Conservation (phyloP, 352 stramenopile species). For the Globisporangium paroecandrum region DNA sequence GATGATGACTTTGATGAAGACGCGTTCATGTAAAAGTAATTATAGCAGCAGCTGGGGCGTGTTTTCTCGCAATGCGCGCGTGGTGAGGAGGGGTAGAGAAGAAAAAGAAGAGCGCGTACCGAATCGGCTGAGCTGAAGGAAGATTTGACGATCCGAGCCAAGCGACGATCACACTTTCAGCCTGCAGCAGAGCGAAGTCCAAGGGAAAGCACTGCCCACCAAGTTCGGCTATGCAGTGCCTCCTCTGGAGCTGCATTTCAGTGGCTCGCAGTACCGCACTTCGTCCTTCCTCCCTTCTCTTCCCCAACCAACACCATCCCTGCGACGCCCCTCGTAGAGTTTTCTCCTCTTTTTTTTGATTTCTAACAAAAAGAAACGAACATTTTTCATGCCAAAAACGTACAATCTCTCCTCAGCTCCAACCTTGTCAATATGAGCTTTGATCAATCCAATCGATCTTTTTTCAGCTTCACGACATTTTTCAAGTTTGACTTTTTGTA, state of each 20-base stretch:
- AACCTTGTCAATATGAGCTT: too few relatives aligned
- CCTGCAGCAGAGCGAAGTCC: neutral
- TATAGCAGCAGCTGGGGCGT: constrained; percentile 30
- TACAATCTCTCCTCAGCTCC: neutral
- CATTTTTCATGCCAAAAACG: neutral
- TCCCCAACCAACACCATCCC: neutral
- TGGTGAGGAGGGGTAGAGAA: neutral
- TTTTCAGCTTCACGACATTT: neutral
- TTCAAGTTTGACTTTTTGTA: neutral
- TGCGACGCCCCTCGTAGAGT: constrained; percentile 8
- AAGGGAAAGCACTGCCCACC: neutral
- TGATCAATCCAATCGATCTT: too few relatives aligned
- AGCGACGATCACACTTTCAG: neutral
- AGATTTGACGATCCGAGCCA: neutral
- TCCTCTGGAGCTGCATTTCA: neutral
- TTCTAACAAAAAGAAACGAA: constrained; percentile 3
- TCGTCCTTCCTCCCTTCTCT: neutral
- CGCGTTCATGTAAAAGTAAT: constrained; percentile 83
- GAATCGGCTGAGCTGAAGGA: neutral
- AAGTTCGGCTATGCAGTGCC: neutral
- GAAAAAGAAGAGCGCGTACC: neutral
- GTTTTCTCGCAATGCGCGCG: neutral
- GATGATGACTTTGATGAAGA: constrained; percentile 88
- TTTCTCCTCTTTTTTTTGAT: constrained; percentile 11
- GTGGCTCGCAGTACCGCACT: neutral